Percentiles rank a stretch among this genome's conserved stretches.
phyloP scores from a whole-genome alignment of 495 filamentous ascomycete genomes.

The Penicillium soppii region DNA sequence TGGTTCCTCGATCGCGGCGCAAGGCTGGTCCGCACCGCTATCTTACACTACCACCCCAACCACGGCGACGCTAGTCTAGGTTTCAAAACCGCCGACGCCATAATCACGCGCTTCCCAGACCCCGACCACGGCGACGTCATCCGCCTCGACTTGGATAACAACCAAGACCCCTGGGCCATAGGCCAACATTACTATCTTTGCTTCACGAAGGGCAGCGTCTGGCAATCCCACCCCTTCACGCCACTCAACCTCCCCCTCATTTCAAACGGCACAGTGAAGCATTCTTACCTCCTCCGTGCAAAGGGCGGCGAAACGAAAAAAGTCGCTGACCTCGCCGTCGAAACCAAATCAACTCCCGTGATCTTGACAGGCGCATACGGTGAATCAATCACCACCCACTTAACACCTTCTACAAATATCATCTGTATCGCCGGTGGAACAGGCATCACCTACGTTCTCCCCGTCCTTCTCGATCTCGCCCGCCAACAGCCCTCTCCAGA shows the following conservation, averaged over 20 bases:
- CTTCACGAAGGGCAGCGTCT: conserved; percentile 58
- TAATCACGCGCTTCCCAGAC: conserved; percentile 47
- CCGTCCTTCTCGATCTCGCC: conserved; percentile 47
- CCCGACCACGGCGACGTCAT: conserved; percentile 51
- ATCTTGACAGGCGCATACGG: conserved; percentile 62
- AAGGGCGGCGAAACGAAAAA: conserved; percentile 60
- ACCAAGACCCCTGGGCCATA: conserved; percentile 54
- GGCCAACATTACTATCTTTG: conserved; percentile 68
- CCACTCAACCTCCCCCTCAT: conserved; percentile 48
- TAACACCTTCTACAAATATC: conserved; percentile 49
- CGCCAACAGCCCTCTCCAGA: conserved; percentile 25
- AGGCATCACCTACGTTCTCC: conserved; percentile 62
- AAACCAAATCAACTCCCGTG: conserved; percentile 34
- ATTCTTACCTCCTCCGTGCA: conserved; percentile 62
- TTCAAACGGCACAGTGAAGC: conserved; percentile 33
- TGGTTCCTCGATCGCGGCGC: conserved; percentile 55
- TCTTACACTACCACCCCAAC: conserved; percentile 50
- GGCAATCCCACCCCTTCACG: conserved; percentile 70
- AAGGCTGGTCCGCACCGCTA: conserved; percentile 46
- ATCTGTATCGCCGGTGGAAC: conserved; percentile 65
- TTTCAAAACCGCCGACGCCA: conserved; percentile 45
- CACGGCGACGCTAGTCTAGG: conserved; percentile 39
- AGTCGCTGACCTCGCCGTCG: conserved; percentile 43
- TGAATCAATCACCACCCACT: conserved; percentile 39
- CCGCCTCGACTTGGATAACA: conserved; percentile 55